Evolutionary conservation across 2,329 filamentous ascomycete genomes (phyloP).

Genomic region (Phialophora tarda): DNA sequence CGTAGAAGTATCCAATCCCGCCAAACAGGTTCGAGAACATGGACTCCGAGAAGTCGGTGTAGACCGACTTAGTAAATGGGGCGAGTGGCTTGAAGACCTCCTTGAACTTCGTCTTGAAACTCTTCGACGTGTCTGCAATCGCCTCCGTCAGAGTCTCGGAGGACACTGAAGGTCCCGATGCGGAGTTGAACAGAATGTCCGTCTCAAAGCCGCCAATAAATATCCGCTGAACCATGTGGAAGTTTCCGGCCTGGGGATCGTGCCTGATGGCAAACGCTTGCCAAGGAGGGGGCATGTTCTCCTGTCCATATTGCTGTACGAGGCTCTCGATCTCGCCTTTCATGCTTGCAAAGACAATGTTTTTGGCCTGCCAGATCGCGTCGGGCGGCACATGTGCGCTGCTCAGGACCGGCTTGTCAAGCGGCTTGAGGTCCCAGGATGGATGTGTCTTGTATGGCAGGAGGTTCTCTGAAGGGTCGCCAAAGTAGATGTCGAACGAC

Average conservation of each 20-base stretch:
- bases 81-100: slow-evolving; percentile 73
- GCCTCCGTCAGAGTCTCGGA: slow-evolving; percentile 71
- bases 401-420: slow-evolving; percentile 76
- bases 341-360: slow-evolving; percentile 68
- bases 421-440: slow-evolving; percentile 69
- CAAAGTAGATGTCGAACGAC: slow-evolving; percentile 78
- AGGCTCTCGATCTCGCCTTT: slow-evolving; percentile 68
- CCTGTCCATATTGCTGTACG: slow-evolving; percentile 63
- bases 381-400: slow-evolving; percentile 71
- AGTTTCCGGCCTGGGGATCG: slow-evolving; percentile 72
- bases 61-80: slow-evolving; percentile 76
- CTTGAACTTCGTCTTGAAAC: slow-evolving; percentile 76
- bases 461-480: slow-evolving; percentile 70
- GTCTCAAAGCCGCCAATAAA: slow-evolving; percentile 92
- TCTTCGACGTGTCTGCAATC: slow-evolving; percentile 68
- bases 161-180: slow-evolving; percentile 64
- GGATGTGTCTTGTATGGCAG: slow-evolving; percentile 66
- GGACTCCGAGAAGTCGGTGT: slow-evolving; percentile 79
- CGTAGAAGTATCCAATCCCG: slow-evolving; percentile 94
- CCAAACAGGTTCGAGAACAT: slow-evolving; percentile 95
- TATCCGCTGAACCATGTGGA: slow-evolving; percentile 87
- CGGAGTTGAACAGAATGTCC: slow-evolving; percentile 87
- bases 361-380: slow-evolving; percentile 81
- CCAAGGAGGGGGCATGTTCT: slow-evolving; percentile 78
- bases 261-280: slow-evolving; percentile 82